Conservation (phyloP, 1,284 basidiomycete genomes). For the Neolentinus lepideus region DNA sequence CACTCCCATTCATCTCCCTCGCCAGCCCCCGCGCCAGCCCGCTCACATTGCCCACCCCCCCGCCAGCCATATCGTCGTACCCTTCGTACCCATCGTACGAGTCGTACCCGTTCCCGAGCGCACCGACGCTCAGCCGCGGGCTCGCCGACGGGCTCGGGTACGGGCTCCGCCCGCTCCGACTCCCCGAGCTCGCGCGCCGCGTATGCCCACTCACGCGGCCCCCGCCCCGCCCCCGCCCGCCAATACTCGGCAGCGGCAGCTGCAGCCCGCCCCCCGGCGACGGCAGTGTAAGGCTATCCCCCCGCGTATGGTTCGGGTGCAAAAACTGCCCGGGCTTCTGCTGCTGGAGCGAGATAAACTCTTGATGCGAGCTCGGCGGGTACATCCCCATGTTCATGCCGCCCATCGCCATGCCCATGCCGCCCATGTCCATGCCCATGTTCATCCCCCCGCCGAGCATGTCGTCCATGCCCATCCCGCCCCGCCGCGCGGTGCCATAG, state of each 20-base stretch:
- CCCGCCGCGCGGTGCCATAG: constrained; percentile 16
- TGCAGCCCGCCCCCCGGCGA: not conserved
- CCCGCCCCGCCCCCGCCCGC: not conserved
- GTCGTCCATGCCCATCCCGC: not conserved
- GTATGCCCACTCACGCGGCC: not conserved
- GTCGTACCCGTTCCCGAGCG: not conserved
- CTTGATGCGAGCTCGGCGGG: constrained; percentile 33
- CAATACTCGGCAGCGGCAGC: not conserved
- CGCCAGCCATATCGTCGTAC: not conserved
- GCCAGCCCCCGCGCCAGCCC: not conserved
- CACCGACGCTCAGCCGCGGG: constrained; percentile 1
- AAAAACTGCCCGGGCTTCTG: constrained; percentile 4
- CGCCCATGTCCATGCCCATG: not conserved
- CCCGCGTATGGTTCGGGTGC: constrained; percentile 2
- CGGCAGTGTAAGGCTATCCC: not conserved
- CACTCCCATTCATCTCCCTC: constrained; percentile 5
- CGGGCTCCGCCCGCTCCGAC: not conserved
- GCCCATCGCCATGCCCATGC: not conserved
- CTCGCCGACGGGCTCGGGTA: constrained; percentile 2
- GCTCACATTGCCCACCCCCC: not conserved
- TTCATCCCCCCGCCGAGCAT: not conserved
- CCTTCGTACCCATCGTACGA: constrained; percentile 1
- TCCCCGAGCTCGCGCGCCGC: not conserved
- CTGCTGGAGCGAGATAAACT: constrained; percentile 30
- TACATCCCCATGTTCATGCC: not conserved